Evolutionary conservation across 495 filamentous ascomycete genomes (phyloP).

Genomic region (Penicillium desertorum): DNA sequence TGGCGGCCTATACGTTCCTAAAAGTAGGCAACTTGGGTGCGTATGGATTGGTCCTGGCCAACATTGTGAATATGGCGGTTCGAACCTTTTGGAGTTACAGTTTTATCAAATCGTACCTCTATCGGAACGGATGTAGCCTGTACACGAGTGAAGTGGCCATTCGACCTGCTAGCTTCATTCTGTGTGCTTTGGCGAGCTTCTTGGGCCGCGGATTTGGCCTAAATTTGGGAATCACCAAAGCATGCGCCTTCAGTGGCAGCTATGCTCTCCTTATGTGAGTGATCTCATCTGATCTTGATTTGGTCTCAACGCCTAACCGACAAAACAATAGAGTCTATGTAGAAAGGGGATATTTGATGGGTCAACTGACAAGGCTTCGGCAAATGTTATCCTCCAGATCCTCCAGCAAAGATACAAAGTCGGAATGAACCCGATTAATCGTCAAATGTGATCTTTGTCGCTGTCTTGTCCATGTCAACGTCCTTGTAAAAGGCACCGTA

Average conservation of each 20-base stretch:
- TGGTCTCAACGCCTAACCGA: conserved; percentile 11
- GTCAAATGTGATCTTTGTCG: conserved; percentile 92
- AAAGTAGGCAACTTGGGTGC: conserved; percentile 66
- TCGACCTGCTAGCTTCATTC: conserved; percentile 32
- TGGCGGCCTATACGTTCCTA: conserved; percentile 69
- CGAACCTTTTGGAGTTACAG: conserved; percentile 74
- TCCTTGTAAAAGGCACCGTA: conserved; percentile 96
- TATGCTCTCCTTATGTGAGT: conserved; percentile 64
- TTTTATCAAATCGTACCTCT: conserved; percentile 70
- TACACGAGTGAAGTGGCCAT: conserved; percentile 28
- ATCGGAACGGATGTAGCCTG: conserved; percentile 32
- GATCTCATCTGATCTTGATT: background rate
- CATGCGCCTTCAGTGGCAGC: conserved; percentile 49
- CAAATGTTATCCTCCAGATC: conserved; percentile 23
- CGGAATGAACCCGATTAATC: conserved; percentile 45
- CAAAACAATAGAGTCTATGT: conserved; percentile 49
- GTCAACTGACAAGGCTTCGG: conserved; percentile 46
- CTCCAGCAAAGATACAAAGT: conserved; percentile 19
- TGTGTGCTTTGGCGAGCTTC: conserved; percentile 34
- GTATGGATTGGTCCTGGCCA: conserved; percentile 76
- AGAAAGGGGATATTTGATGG: conserved; percentile 58
- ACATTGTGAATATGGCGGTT: conserved; percentile 80
- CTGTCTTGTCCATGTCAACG: conserved; percentile 68
- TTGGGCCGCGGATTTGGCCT: conserved; percentile 25
- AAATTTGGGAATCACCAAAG: conserved; percentile 47